Percentiles rank a stretch among this genome's conserved stretches.
Conservation (phyloP, 1,284 basidiomycete species). For the Phellopilus nigrolimitatus region DNA sequence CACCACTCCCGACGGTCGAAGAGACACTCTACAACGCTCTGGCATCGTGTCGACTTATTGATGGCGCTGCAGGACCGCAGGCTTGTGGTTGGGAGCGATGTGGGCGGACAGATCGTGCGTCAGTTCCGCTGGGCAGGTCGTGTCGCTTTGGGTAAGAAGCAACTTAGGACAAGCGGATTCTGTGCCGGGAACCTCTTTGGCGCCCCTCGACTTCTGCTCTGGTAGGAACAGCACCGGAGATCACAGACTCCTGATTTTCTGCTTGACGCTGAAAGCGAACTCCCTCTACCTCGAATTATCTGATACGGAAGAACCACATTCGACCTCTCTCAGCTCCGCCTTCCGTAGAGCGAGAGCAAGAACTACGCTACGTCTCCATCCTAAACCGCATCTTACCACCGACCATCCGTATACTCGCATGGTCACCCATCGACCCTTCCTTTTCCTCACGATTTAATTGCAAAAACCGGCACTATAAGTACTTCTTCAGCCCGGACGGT, state of each 20-base stretch:
- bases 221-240: neutral
- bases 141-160: conserved; percentile 87
- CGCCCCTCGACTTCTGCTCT: neutral
- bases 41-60: conserved; percentile 70
- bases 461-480: conserved; percentile 91
- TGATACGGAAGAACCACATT: conserved; percentile 24
- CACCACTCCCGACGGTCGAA: conserved; percentile 86
- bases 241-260: conserved; percentile 1
- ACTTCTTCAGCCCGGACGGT: conserved; percentile 74
- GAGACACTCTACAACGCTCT: conserved; percentile 82
- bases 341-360: conserved; percentile 33
- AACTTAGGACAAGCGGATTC: conserved; percentile 32
- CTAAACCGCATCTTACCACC: conserved; percentile 90
- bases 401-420: conserved; percentile 89
- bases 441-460: conserved; percentile 94
- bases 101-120: conserved; percentile 93
- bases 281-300: conserved; percentile 22
- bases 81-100: conserved; percentile 89
- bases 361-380: conserved; percentile 75
- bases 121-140: conserved; percentile 90
- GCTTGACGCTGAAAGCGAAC: conserved; percentile 6
- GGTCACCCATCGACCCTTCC: conserved; percentile 80
- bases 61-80: conserved; percentile 69
- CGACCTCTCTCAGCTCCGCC: conserved; percentile 19
- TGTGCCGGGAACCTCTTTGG: conserved; percentile 5